A percentile compares a stretch with the other conserved stretches of the same genome.
phyloP scores from a whole-genome alignment of 345 rosid species.

The Eucalyptus pauciflora region DNA sequence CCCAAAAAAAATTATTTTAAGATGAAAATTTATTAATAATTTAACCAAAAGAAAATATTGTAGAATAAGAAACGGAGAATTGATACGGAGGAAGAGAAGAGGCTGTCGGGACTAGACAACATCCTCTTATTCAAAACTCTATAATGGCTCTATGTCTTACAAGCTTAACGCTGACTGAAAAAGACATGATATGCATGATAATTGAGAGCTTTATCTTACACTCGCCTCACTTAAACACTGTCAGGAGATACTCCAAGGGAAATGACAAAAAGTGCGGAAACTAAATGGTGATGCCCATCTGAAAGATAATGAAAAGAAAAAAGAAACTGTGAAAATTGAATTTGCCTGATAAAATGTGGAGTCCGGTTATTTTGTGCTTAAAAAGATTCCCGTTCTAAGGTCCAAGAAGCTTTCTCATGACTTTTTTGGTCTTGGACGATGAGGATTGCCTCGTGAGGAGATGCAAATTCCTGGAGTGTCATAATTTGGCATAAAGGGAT shows the following conservation, averaged over 20 bases:
- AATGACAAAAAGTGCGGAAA: neutral
- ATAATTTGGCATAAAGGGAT: no score
- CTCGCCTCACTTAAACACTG: neutral
- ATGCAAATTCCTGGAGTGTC: no score
- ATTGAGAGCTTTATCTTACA: no score
- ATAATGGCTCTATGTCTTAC: neutral
- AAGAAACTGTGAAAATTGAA: neutral
- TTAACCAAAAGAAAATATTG: slow-evolving; percentile 5
- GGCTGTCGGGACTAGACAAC: neutral
- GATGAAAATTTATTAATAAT: neutral
- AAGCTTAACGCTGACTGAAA: slow-evolving; percentile 11
- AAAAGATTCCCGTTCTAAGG: neutral
- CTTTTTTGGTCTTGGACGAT: neutral
- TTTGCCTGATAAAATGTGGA: neutral
- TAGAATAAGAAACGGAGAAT: neutral
- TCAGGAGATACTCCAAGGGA: neutral
- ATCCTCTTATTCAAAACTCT: neutral
- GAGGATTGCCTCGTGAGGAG: neutral
- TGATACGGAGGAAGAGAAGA: neutral
- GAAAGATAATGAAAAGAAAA: neutral
- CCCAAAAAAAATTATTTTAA: no score
- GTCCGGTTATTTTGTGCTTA: neutral
- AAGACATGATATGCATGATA: neutral
- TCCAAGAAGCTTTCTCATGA: neutral
- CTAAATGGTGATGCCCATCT: neutral